phyloP scores from a whole-genome alignment of 1,139 yeast species.

The Geotrichum phurueaensis region DNA sequence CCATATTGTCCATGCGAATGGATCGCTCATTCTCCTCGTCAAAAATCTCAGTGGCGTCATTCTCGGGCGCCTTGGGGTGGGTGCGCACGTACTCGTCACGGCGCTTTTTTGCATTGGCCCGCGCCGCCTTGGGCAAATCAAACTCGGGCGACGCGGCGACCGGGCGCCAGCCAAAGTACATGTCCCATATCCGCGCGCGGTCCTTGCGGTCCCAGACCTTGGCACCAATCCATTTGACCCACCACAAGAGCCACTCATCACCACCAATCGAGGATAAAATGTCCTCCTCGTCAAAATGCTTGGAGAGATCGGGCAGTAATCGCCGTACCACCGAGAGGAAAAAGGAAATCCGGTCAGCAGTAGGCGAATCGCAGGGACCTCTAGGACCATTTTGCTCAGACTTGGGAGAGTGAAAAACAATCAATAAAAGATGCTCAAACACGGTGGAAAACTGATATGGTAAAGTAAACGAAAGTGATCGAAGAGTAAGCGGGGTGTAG shows the following conservation, averaged over 20 bases:
- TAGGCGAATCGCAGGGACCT: constrained; percentile 29
- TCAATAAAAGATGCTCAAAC: constrained; percentile 70
- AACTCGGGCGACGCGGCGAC: constrained; percentile 5
- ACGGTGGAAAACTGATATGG: constrained; percentile 46
- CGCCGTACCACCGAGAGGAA: constrained; percentile 63
- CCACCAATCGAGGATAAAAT: constrained; percentile 55
- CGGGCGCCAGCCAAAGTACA: constrained; percentile 69
- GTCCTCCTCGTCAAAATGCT: constrained; percentile 76
- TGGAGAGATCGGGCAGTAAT: constrained; percentile 68
- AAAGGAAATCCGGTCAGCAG: constrained; percentile 58
- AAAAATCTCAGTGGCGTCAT: background rate
- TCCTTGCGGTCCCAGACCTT: constrained; percentile 78
- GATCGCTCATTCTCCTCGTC: background rate
- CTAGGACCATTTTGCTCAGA: constrained; percentile 24
- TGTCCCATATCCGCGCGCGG: constrained; percentile 86
- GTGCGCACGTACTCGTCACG: background rate
- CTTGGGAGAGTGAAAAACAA: constrained; percentile 64
- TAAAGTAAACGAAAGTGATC: constrained; percentile 18
- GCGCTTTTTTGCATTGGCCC: background rate
- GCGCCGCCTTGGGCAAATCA: constrained; percentile 1
- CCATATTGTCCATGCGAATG: constrained; percentile 15
- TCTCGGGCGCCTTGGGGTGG: background rate
- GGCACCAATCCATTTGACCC: constrained; percentile 91
- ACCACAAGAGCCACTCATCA: constrained; percentile 91
- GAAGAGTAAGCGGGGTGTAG: constrained; percentile 1